Percentiles rank a stretch among this genome's conserved stretches.
These are phyloP conservation scores for Lyophyllum atratum DNA, from an alignment of 768 basidiomycete genomes.

Conservation along the genomic window DNA sequence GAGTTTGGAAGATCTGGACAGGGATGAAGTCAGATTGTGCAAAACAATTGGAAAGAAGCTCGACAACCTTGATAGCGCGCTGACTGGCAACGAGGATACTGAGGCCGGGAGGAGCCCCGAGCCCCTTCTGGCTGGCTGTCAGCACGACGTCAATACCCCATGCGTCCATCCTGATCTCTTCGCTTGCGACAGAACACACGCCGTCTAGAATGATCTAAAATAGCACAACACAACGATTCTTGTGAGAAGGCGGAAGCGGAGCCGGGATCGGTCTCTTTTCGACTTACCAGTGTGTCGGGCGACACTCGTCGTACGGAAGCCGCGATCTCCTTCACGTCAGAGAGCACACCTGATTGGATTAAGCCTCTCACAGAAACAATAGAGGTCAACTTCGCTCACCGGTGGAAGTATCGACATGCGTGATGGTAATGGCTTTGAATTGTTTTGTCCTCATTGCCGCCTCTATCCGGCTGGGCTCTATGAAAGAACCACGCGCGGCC, in stretches of 20 bases:
- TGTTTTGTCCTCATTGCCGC: conserved; percentile 63
- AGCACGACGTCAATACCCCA: conserved; percentile 87
- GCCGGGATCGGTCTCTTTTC: neutral
- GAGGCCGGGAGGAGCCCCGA: conserved; percentile 85
- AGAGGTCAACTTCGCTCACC: conserved; percentile 33
- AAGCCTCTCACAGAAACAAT: neutral
- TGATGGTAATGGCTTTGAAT: conserved; percentile 84
- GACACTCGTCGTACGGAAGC: conserved; percentile 68
- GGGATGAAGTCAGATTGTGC: neutral
- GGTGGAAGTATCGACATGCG: conserved; percentile 89
- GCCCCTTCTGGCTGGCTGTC: conserved; percentile 82
- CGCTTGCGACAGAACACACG: conserved; percentile 91
- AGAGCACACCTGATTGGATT: conserved; percentile 60
- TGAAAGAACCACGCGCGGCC: conserved; percentile 68
- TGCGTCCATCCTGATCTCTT: conserved; percentile 85
- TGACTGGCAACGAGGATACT: conserved; percentile 77
- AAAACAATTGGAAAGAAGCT: neutral
- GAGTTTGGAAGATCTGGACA: conserved; percentile 50
- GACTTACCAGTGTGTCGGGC: conserved; percentile 71
- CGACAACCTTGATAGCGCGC: conserved; percentile 59
- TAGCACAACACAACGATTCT: neutral
- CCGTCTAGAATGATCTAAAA: conserved; percentile 73
- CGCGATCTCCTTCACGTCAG: conserved; percentile 70
- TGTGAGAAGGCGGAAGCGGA: conserved; percentile 4
- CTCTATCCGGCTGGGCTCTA: conserved; percentile 56